Evolutionary conservation across 192 early-diverging fungal species (phyloP).

Genomic region (Backusella australiensis): DNA sequence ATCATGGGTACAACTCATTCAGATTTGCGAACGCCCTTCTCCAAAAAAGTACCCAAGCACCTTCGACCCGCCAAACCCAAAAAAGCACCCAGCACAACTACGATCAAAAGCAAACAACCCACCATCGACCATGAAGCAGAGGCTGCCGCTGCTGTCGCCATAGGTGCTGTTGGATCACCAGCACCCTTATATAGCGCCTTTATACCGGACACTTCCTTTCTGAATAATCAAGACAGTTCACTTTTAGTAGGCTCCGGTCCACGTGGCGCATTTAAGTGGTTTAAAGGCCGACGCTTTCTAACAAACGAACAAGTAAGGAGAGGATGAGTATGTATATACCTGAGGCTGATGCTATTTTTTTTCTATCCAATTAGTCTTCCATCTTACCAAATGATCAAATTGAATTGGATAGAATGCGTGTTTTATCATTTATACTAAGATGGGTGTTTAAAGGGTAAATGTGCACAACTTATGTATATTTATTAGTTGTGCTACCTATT

Average conservation of each 20-base stretch:
- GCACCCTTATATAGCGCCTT: neutral
- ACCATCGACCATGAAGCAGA: neutral
- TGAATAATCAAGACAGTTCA: neutral
- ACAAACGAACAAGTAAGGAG: neutral
- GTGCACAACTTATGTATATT: neutral
- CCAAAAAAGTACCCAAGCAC: constrained; percentile 16
- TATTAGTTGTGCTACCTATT: neutral
- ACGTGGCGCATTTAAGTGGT: constrained; percentile 22
- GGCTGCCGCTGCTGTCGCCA: neutral
- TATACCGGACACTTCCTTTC: neutral
- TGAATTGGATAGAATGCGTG: constrained; percentile 29
- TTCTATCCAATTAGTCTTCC: too few species aligned
- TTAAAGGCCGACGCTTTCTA: constrained; percentile 23
- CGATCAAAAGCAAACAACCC: neutral
- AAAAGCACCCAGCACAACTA: neutral
- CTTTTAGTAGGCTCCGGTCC: constrained; percentile 15
- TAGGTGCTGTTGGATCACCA: neutral
- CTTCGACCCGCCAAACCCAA: constrained; percentile 7
- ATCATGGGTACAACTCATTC: constrained; percentile 6
- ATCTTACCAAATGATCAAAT: constrained; percentile 28
- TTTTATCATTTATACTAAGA: constrained; percentile 29
- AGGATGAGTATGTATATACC: neutral
- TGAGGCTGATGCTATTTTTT: neutral
- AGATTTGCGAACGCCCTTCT: neutral
- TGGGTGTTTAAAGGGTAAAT: constrained; percentile 37